Percentiles rank a stretch among this genome's conserved stretches.
Conservation (phyloP, 1,139 yeast genomes). For the Nadsonia starkeyi-henricii region DNA sequence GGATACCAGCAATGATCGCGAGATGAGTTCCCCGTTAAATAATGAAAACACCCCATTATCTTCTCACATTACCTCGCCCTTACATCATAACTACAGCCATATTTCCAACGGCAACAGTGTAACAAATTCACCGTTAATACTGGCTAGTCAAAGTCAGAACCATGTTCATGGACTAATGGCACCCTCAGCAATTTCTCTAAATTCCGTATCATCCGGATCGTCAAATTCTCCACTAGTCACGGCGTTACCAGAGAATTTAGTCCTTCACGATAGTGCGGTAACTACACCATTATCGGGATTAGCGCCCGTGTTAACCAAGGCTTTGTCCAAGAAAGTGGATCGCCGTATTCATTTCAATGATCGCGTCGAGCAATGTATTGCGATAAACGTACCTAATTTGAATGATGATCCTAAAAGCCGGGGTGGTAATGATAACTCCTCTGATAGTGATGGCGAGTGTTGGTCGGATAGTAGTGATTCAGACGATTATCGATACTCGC, state of each 20-base stretch:
- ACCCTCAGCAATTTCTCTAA: background rate
- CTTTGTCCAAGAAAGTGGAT: conserved; percentile 9
- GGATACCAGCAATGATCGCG: background rate
- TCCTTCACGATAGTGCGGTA: background rate
- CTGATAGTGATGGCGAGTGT: conserved; percentile 1
- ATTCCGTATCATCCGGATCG: background rate
- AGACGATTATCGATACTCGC: background rate
- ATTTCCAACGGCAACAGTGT: background rate
- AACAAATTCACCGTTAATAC: background rate
- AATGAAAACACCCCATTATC: too few species aligned
- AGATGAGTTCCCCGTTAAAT: background rate
- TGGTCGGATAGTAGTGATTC: background rate
- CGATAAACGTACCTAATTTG: conserved; percentile 37
- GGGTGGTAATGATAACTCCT: conserved; percentile 22
- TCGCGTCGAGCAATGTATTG: conserved; percentile 84
- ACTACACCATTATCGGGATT: background rate
- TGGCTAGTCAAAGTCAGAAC: background rate
- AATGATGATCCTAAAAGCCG: too few species aligned
- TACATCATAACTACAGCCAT: background rate
- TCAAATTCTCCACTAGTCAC: background rate
- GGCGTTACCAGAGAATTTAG: background rate
- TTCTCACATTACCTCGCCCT: background rate
- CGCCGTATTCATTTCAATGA: conserved; percentile 68
- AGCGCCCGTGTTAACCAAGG: conserved; percentile 3
- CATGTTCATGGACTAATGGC: background rate